Evolutionary conservation across 2,329 filamentous ascomycete species (phyloP), one percentile per base, ranked within the genome.

Genomic region (Monilinia fructigena): DNA sequence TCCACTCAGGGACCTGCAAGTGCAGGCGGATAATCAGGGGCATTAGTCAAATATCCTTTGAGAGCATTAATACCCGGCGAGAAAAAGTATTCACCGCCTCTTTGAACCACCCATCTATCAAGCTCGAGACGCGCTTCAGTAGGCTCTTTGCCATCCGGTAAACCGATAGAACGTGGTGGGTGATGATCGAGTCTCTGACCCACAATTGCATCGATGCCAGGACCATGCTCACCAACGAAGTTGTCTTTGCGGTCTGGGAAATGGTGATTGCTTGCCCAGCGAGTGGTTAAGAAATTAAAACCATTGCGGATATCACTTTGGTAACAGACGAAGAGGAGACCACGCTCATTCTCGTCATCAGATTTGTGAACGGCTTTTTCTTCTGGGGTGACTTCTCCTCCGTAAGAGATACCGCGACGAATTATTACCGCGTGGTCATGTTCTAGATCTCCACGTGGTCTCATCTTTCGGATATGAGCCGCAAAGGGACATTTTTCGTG

Each of bases 71-170:
- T 76, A 2, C 78, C 80, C 8, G 80, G 80, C 31, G 78, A 76
- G 70, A 82, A 81, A 74, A 81, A 81, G 65, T 82, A 82, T 66
- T 81, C 80, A 5, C 80, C 80, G 18, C 80, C 80, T 38, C 72
- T 76, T 0, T 78, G 75, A 45, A 79, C 71, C 3, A 81, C 80
- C 77, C 80, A 81, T 62, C 72, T 72, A 35, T 67, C 61, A 55
- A 70, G 68, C 47, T 74, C 69, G n/a, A 70, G 28, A n/a, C 76
- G 54, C 31, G 66, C 67, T 16, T 71, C 66, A 1, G 69, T 69
- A 18, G 70, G 61, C 2, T 67, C 64, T 4, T 65, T 62, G 7
- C 69, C 70, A 65, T 73, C 70, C 18, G 70, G 69, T 20, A 74
- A 69, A 11, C 69, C 70, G 1, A 76, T 59, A 55, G 71, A 65